These are phyloP conservation scores for Voacanga thouarsii DNA, from an alignment of 257 asterid genomes.

Conservation along the genomic window DNA sequence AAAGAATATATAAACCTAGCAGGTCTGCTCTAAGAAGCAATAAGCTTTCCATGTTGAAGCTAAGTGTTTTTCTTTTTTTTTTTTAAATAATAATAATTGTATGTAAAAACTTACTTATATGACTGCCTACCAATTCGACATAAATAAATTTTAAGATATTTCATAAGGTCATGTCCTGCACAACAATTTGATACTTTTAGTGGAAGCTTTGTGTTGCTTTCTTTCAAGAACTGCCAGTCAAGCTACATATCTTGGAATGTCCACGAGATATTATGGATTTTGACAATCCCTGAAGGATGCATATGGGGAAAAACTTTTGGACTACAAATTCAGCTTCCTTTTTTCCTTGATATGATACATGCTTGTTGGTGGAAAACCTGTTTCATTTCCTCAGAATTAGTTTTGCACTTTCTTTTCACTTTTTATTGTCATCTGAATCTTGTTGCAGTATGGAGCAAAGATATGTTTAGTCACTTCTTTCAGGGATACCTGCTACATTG, in stretches of 20 bases:
- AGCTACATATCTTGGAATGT: not conserved
- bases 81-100: too few species aligned
- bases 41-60: not conserved
- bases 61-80: not conserved
- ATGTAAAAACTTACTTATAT: not conserved
- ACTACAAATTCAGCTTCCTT: not conserved
- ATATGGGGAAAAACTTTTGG: not conserved
- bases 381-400: not conserved
- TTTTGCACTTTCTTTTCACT: not conserved
- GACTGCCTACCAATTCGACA: not conserved
- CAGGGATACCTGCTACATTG: constrained; percentile 77
- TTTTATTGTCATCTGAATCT: not conserved
- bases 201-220: not conserved
- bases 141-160: not conserved
- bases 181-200: not conserved
- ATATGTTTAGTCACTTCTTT: constrained; percentile 90
- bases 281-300: not conserved
- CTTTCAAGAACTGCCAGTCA: not conserved
- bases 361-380: not conserved
- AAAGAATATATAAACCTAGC: too few species aligned
- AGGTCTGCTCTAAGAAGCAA: not conserved
- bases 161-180: not conserved
- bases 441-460: constrained; percentile 69
- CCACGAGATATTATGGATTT: not conserved
- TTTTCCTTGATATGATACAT: not conserved